phyloP scores from a whole-genome alignment of 257 asterid genomes.

The Fraxinus cuspidata region DNA sequence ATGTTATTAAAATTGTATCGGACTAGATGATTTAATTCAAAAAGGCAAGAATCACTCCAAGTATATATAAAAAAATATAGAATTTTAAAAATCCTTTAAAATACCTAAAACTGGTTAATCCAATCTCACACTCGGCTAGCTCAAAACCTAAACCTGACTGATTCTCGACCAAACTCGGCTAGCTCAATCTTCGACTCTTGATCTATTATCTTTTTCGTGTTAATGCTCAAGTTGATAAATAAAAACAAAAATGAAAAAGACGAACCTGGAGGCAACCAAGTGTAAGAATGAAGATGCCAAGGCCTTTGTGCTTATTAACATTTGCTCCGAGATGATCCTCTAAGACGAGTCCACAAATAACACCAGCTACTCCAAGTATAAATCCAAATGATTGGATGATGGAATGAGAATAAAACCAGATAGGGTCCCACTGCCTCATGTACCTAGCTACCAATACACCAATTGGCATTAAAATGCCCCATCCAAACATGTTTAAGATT shows the following conservation, averaged over 20 bases:
- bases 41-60: too few species aligned
- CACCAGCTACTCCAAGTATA: slow-evolving; percentile 62
- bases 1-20: too few species aligned
- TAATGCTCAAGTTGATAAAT: neutral
- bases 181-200: neutral
- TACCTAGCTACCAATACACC: slow-evolving; percentile 82
- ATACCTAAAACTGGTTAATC: too few species aligned
- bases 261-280: slow-evolving; percentile 87
- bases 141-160: too few species aligned
- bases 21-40: too few species aligned
- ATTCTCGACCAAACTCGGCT: neutral
- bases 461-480: slow-evolving; percentile 79
- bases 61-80: too few species aligned
- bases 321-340: slow-evolving; percentile 48
- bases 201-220: neutral
- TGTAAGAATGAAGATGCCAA: slow-evolving; percentile 63
- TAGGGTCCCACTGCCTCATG: slow-evolving; percentile 71
- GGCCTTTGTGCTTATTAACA: slow-evolving; percentile 63
- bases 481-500: slow-evolving; percentile 74
- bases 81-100: too few species aligned
- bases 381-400: slow-evolving; percentile 65
- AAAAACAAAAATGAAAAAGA: neutral
- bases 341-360: slow-evolving; percentile 64
- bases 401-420: slow-evolving; percentile 80
- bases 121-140: too few species aligned